Evolutionary conservation across 306 rosid genomes (phyloP).

Genomic region (Medicago lupulina): DNA sequence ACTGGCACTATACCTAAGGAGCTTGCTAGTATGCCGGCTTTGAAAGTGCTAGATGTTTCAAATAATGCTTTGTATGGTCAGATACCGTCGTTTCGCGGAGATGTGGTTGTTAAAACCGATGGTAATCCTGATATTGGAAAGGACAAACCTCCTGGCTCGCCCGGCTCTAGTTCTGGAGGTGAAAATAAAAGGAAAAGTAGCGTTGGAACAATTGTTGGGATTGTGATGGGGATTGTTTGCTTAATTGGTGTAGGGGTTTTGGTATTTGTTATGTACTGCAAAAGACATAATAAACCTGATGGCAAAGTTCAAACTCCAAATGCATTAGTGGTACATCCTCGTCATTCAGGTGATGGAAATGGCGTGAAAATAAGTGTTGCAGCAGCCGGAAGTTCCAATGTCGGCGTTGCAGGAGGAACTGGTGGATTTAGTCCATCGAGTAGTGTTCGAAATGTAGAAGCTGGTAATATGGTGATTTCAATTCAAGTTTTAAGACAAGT

Average conservation of each 20-base stretch:
- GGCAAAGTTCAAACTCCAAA: conserved; percentile 55
- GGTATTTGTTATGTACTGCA: conserved; percentile 38
- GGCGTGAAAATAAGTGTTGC: conserved; percentile 62
- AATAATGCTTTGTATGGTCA: conserved; percentile 64
- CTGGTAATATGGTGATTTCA: conserved; percentile 73
- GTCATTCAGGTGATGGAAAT: conserved; percentile 60
- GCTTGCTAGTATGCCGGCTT: conserved; percentile 51
- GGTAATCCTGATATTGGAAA: conserved; percentile 77
- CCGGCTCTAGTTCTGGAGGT: conserved; percentile 39
- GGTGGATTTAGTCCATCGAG: conserved; percentile 37
- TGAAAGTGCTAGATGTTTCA: conserved; percentile 60
- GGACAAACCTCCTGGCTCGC: conserved; percentile 42
- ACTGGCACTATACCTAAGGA: conserved; percentile 67
- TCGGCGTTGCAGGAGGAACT: neutral
- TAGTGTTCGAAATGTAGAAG: conserved; percentile 59
- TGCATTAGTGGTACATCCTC: conserved; percentile 65
- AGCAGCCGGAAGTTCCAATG: neutral
- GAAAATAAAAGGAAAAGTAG: conserved; percentile 43
- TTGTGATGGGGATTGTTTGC: conserved; percentile 49
- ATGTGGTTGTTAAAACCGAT: conserved; percentile 42
- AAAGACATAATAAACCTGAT: conserved; percentile 49
- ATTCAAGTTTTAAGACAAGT: conserved; percentile 76
- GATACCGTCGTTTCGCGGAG: conserved; percentile 57
- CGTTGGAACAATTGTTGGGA: conserved; percentile 52
- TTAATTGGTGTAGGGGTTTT: conserved; percentile 44